A percentile compares a stretch with the other conserved stretches of the same genome.
phyloP scores from a whole-genome alignment of 2,329 filamentous ascomycete species.

The Talaromyces sp. region DNA sequence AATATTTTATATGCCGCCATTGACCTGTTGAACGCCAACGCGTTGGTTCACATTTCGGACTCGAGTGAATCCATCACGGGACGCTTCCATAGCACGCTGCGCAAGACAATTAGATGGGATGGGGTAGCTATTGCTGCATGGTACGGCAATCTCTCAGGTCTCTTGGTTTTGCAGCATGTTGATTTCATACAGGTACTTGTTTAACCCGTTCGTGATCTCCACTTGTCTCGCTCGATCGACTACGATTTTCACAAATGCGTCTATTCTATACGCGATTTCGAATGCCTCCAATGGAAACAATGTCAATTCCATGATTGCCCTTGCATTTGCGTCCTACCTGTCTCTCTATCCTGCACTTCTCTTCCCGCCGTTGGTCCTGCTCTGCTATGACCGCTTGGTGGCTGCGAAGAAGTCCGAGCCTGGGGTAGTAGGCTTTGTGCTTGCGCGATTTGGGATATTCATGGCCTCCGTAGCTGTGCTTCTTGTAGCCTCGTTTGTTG shows the following conservation, averaged over 20 bases:
- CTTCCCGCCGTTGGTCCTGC: conserved; percentile 72
- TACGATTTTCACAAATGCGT: conserved; percentile 80
- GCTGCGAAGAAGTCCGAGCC: conserved; percentile 20
- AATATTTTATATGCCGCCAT: conserved; percentile 74
- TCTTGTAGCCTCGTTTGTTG: conserved; percentile 65
- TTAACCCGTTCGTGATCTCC: conserved; percentile 90
- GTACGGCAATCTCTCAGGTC: conserved; percentile 43
- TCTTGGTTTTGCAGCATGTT: not conserved
- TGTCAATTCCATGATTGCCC: conserved; percentile 73
- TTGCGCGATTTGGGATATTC: conserved; percentile 52
- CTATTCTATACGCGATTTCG: conserved; percentile 76
- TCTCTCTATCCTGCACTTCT: conserved; percentile 88
- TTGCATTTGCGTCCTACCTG: conserved; percentile 84
- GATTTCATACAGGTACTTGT: conserved; percentile 64
- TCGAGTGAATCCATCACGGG: conserved; percentile 75
- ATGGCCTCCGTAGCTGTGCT: conserved; percentile 55
- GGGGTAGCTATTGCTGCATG: conserved; percentile 72
- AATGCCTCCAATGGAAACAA: conserved; percentile 72
- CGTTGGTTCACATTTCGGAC: conserved; percentile 72
- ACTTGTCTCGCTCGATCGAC: conserved; percentile 89
- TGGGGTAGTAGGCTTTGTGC: conserved; percentile 46
- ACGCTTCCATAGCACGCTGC: conserved; percentile 70
- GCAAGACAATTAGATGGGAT: conserved; percentile 70
- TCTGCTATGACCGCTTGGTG: conserved; percentile 65
- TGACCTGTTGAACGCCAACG: conserved; percentile 77